These are phyloP conservation scores for Globisporangium acanthophoron DNA, from an alignment of 352 stramenopile species.

Conservation along the genomic window DNA sequence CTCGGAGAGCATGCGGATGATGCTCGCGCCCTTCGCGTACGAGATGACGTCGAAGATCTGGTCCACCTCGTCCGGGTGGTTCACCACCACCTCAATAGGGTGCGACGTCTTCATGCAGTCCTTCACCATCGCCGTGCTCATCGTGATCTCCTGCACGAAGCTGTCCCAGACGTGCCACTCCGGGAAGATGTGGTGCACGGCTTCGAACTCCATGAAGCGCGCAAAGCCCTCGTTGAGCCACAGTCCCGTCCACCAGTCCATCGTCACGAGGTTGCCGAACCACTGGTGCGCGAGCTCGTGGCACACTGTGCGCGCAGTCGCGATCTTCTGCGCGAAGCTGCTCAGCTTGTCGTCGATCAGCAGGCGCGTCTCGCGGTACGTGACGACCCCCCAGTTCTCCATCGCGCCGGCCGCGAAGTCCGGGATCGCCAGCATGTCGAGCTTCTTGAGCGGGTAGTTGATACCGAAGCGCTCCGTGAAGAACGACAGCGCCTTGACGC, in stretches of 20 bases:
- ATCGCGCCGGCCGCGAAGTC: slow-evolving; percentile 93
- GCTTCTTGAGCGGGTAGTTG: slow-evolving; percentile 96
- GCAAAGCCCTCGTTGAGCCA: slow-evolving; percentile 99
- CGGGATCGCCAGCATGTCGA: slow-evolving; percentile 96
- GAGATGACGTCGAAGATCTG: slow-evolving; percentile 98
- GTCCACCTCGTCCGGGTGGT: slow-evolving; percentile 92
- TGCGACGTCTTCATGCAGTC: slow-evolving; percentile 90
- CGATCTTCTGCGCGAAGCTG: slow-evolving; percentile 36
- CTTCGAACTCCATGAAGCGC: slow-evolving; percentile 94
- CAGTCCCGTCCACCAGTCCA: slow-evolving; percentile 94
- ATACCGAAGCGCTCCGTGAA: slow-evolving; percentile 74
- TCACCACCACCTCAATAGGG: slow-evolving; percentile 94
- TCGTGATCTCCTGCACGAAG: slow-evolving; percentile 82
- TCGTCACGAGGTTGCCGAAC: slow-evolving; percentile 98
- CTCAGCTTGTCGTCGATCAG: slow-evolving; percentile 73
- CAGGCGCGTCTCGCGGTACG: slow-evolving; percentile 92
- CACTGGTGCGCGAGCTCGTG: slow-evolving; percentile 97
- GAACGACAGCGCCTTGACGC: slow-evolving; percentile 56
- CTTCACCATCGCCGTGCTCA: slow-evolving; percentile 85
- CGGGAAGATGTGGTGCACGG: slow-evolving; percentile 91
- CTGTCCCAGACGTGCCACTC: slow-evolving; percentile 95
- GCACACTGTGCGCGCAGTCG: slow-evolving; percentile 92
- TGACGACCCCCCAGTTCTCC: slow-evolving; percentile 95
- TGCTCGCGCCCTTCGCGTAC: slow-evolving; percentile 90
- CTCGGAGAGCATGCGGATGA: slow-evolving; percentile 73